Evolutionary conservation across 768 basidiomycete species (phyloP).

Genomic region (Suillus spraguei): DNA sequence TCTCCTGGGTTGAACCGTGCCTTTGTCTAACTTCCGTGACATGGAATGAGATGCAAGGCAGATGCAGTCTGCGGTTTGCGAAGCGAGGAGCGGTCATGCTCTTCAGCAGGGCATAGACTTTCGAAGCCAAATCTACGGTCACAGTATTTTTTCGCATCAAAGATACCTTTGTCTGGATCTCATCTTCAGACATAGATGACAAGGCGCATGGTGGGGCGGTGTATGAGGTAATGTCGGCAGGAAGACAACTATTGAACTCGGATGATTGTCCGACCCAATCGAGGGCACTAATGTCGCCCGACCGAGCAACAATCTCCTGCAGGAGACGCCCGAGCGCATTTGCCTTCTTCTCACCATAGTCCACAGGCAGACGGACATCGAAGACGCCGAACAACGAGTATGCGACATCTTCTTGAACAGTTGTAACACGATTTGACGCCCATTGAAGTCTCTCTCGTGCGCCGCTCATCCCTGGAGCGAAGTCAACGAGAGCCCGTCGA

Average conservation of each 20-base stretch:
- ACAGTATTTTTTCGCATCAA: not conserved
- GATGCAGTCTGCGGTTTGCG: not conserved
- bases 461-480: conserved; percentile 15
- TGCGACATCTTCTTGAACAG: conserved; percentile 20
- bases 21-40: not conserved
- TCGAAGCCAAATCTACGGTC: not conserved
- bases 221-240: conserved; percentile 15
- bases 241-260: conserved; percentile 26
- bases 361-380: too few species aligned
- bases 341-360: too few species aligned
- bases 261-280: conserved; percentile 22
- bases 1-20: not conserved
- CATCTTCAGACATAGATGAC: not conserved
- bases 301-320: conserved; percentile 16
- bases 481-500: conserved; percentile 2
- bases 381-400: too few species aligned
- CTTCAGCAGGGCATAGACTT: not conserved
- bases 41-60: not conserved
- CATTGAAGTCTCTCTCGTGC: conserved; percentile 22
- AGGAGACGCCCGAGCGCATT: conserved; percentile 9
- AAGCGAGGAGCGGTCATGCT: not conserved
- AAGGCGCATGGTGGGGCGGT: not conserved
- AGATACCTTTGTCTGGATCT: not conserved
- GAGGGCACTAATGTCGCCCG: conserved; percentile 20
- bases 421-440: conserved; percentile 25